Evolutionary conservation across 2,329 filamentous ascomycete species (phyloP), one percentile per base, ranked within the genome.

Genomic region (Cladosporium sp.): DNA sequence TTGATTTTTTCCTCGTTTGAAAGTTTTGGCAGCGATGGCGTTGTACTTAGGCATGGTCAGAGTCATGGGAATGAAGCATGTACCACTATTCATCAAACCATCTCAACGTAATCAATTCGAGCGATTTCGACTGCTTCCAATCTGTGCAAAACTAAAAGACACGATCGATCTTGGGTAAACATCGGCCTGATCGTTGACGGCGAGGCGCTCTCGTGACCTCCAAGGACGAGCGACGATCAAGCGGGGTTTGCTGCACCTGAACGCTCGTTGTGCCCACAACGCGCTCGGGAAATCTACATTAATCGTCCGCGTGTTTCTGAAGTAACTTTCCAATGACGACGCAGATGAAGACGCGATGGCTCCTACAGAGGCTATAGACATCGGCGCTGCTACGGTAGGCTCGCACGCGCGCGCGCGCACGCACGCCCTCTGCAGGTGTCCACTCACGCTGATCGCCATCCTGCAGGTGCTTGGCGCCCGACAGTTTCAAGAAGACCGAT

Each of bases 41-140:
- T 50, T 50, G 48, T 50, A 43, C 32, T 50, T 50, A 50, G 40
- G 48, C 48, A 43, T 43, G 18, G 40, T 50, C 40, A 43, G 11
- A 7, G 48, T 31, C 16, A 50, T 35, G 19, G 35, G 28, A 32
- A 43, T 28, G 40, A 43, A 43, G 31, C 31, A 50, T 50, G 48
- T 50, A 50, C 40, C 48, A 43, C 48, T 32, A 50, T 43, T 37
- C 13, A 50, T 22, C 40, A 19, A 3, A 46, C 28, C 7, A 34
- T 22, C 18, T 46, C 40, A 28, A 28, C 22, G 22, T 28, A 28
- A 28, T 28, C 22, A 28, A 28, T 7, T 5, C 22, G 7, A 28
- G 22, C 22, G 7, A 5, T 28, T 28, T 28, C 7, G 4, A 7
- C 22, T 28, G 5, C 7, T 28, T 28, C 7, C 22, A 28, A 7